A percentile compares a stretch with the other conserved stretches of the same genome.
These are phyloP conservation scores for Sclerotinia spermophila DNA, from an alignment of 2,329 filamentous ascomycete genomes.

Conservation along the genomic window DNA sequence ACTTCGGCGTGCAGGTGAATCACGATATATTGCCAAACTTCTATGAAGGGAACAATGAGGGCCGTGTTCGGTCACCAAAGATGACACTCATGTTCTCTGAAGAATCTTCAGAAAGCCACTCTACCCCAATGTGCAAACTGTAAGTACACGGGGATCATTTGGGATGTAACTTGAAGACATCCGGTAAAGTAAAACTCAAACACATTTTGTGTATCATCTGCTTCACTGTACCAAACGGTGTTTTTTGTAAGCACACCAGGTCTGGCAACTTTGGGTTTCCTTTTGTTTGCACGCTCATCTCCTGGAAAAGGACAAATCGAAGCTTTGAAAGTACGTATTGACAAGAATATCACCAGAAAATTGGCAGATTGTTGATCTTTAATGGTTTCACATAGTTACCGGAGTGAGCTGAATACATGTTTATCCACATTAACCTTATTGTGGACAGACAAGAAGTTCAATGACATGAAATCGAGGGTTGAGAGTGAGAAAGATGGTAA, in stretches of 20 bases:
- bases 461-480: background rate
- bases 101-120: background rate
- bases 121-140: background rate
- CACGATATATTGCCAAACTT: background rate
- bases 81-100: background rate
- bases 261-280: background rate
- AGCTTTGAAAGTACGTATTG: background rate
- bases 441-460: background rate
- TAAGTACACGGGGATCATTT: background rate
- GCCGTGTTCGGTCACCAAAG: background rate
- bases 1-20: background rate
- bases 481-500: background rate
- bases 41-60: background rate
- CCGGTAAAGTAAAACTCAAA: background rate
- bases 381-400: background rate
- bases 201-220: background rate
- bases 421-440: background rate
- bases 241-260: background rate
- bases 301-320: background rate
- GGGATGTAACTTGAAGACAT: background rate
- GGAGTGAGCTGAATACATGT: background rate
- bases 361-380: background rate
- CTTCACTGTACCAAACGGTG: background rate
- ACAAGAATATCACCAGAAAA: background rate
- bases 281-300: background rate